phyloP scores from a whole-genome alignment of 176 grass and related monocot species.

The Puya raimondii region DNA sequence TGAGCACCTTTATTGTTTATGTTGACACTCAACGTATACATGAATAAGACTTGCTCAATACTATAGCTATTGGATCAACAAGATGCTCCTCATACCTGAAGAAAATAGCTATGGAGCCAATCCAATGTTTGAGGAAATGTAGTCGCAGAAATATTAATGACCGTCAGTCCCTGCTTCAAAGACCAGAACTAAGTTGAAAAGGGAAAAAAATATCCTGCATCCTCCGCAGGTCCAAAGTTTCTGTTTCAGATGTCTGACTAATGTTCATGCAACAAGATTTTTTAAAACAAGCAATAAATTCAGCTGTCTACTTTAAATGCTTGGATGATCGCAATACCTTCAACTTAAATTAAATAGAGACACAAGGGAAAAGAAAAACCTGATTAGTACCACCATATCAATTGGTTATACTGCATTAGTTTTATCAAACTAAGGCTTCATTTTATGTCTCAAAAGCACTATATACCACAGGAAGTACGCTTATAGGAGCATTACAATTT shows the following conservation, averaged over 20 bases:
- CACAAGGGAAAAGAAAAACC: too few relatives aligned
- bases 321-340: background rate
- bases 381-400: too few relatives aligned
- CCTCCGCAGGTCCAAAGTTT: background rate
- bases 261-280: background rate
- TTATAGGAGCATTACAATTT: too few relatives aligned
- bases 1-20: background rate
- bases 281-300: background rate
- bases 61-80: background rate
- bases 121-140: conserved; percentile 92
- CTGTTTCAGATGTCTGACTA: background rate
- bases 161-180: conserved; percentile 57
- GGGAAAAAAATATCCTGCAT: background rate
- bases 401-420: too few relatives aligned
- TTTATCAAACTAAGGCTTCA: too few relatives aligned
- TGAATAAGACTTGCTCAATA: background rate
- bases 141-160: conserved; percentile 88
- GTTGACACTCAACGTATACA: background rate
- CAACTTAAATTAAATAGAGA: too few relatives aligned
- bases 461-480: too few relatives aligned
- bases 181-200: conserved; percentile 16
- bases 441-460: too few relatives aligned
- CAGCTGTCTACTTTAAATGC: background rate
- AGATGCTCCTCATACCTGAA: conserved; percentile 47
- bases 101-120: conserved; percentile 82